A percentile compares a stretch with the other conserved stretches of the same genome.
Conservation (phyloP, 768 basidiomycete species). For the Lactarius vividus region DNA sequence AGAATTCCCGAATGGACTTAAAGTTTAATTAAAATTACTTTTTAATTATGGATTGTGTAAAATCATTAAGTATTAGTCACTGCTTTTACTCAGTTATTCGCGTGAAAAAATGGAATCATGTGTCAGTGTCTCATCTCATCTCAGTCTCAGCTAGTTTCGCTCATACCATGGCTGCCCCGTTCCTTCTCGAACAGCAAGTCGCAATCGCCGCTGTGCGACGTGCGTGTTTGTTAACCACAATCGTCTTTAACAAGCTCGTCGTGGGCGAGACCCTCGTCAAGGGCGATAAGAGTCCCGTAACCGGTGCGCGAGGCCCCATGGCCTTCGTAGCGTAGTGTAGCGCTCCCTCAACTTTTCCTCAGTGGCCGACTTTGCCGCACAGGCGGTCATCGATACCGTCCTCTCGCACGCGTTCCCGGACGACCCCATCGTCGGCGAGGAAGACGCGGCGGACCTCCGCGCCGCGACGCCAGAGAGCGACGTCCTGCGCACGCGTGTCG, state of each 20-base stretch:
- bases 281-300: constrained; percentile 76
- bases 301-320: constrained; percentile 37
- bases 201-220: constrained; percentile 85
- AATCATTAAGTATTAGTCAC: too few relatives aligned
- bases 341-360: neutral
- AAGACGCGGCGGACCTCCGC: constrained; percentile 81
- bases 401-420: constrained; percentile 73
- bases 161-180: constrained; percentile 53
- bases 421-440: constrained; percentile 92
- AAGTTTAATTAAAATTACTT: too few relatives aligned
- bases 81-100: too few relatives aligned
- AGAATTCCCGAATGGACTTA: too few relatives aligned
- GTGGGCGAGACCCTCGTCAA: constrained; percentile 86
- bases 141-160: too few relatives aligned
- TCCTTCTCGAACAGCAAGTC: constrained; percentile 69
- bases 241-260: constrained; percentile 83
- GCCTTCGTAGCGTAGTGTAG: neutral
- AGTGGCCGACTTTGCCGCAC: constrained; percentile 95
- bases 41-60: too few relatives aligned
- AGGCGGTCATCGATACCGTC: constrained; percentile 86
- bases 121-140: too few relatives aligned
- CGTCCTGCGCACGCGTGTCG: constrained; percentile 60
- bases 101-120: too few relatives aligned
- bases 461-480: constrained; percentile 32
- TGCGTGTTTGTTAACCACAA: constrained; percentile 78